These are phyloP conservation scores for Carallia brachiata DNA, from an alignment of 345 rosid genomes.

Conservation along the genomic window DNA sequence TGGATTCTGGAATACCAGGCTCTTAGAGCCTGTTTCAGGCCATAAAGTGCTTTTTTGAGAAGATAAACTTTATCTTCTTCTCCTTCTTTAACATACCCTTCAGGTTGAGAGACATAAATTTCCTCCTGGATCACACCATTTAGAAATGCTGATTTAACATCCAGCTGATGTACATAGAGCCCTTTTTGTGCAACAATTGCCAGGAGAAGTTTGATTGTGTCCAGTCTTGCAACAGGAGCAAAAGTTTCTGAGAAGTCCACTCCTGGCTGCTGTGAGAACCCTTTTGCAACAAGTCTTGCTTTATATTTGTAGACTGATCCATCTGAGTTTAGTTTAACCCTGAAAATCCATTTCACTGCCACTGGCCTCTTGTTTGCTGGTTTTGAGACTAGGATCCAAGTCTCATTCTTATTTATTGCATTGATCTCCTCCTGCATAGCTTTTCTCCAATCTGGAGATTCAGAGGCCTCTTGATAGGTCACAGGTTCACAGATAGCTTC, in stretches of 20 bases:
- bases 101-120: too few species aligned
- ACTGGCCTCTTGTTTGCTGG: neutral
- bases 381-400: too few species aligned
- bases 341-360: neutral
- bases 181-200: neutral
- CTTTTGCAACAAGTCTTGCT: neutral
- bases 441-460: neutral
- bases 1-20: too few species aligned
- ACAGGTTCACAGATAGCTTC: neutral
- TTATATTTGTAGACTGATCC: neutral
- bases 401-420: too few species aligned
- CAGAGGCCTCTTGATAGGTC: too few species aligned
- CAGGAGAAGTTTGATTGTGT: neutral
- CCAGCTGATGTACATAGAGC: too few species aligned
- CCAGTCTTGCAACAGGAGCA: neutral
- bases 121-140: too few species aligned
- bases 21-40: too few species aligned
- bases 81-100: too few species aligned
- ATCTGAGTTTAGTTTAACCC: neutral
- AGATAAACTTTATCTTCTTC: too few species aligned
- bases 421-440: neutral
- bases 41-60: too few species aligned
- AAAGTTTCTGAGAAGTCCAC: neutral
- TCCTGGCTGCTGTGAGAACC: neutral
- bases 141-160: too few species aligned